Base-by-base conservation (phyloP, 805 yeast species). In the Sugiyamaella chiloensis region DNA sequence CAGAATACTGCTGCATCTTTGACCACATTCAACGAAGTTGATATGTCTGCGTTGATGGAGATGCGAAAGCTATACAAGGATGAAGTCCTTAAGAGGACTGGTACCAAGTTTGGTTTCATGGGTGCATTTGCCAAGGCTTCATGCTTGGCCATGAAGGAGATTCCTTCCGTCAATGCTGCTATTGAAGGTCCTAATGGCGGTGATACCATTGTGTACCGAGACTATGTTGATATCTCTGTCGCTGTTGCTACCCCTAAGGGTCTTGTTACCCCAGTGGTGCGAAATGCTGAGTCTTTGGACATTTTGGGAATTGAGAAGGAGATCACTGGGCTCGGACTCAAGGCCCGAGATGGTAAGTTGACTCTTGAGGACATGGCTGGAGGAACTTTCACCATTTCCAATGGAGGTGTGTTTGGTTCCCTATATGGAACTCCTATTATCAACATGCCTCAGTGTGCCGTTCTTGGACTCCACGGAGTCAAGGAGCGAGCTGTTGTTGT, bases 241-340 rank as follows among this genome's bases (percentile, higher is more conserved):
- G 99, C 99, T 27, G 99, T 93, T 50, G 97, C 99, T 54, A 93
- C 99, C 57, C 98, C 99, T 67, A 93, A 93, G 79, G 99, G 99
- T 66, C 80, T 93, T 61, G 99, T 93, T 40, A 93, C 99, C 39
- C 99, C 99, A 53, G 90, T 93, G 56, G 88, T 93, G 47, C 87
- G 99, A 78, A 93, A 93, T 68, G 96, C 95, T 46, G 99, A 93
- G 75, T 83, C 95, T 24, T 73, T 86, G 58, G 79, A 88, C 40
- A 86, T 93, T 41, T 73, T 93, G 61, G 97, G 86, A 56, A 83
- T 93, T 56, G 99, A 93, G 74, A 70, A 82, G 61, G 96, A 87
- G 70, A 91, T 93, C 58, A 67, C 80, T 48, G 71, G 73, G 59
- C 76, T 93, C 62, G 93, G 97, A 71, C 75, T 74, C 65, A 91